Percentiles rank a stretch among this genome's conserved stretches.
Conservation (phyloP, 2,329 filamentous ascomycete genomes). For the Dactylellina haptotyla region DNA sequence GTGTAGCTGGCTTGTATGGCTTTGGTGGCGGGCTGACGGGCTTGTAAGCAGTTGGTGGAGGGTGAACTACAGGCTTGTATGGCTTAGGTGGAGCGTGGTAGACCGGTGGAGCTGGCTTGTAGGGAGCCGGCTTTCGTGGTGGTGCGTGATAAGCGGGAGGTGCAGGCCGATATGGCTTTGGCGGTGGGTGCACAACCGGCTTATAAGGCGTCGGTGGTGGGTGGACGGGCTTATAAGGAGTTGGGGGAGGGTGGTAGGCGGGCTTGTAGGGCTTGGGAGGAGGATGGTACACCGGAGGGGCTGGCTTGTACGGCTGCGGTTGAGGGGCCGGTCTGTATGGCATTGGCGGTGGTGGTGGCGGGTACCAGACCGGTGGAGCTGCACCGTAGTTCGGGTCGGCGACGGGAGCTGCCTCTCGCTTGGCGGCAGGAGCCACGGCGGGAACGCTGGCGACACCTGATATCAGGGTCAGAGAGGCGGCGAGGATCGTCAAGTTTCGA, state of each 20-base stretch:
- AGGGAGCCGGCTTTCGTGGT: neutral
- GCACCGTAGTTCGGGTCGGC: constrained; percentile 40
- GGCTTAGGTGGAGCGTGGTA: constrained; percentile 9
- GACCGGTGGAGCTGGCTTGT: neutral
- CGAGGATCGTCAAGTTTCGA: constrained; percentile 39
- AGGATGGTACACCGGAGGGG: constrained; percentile 2
- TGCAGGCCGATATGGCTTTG: constrained; percentile 3
- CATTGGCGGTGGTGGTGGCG: constrained; percentile 9
- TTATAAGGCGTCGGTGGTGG: constrained; percentile 7
- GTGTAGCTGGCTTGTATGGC: constrained; percentile 4
- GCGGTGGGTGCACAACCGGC: neutral
- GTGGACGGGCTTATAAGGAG: neutral
- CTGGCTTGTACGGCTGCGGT: constrained; percentile 10
- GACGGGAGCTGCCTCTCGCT: constrained; percentile 21
- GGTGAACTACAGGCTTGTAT: constrained; percentile 4
- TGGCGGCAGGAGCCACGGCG: constrained; percentile 13
- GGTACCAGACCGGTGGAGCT: constrained; percentile 20
- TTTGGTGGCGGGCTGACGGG: neutral
- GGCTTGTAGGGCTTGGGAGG: constrained; percentile 17
- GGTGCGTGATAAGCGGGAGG: constrained; percentile 9
- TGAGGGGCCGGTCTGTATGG: neutral
- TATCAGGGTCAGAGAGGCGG: constrained; percentile 24
- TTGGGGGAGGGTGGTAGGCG: neutral
- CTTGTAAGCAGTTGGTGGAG: constrained; percentile 5
- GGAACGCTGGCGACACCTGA: constrained; percentile 38